Base-by-base conservation (phyloP, 2,329 filamentous ascomycete genomes). In the Akanthomyces muscarius region DNA sequence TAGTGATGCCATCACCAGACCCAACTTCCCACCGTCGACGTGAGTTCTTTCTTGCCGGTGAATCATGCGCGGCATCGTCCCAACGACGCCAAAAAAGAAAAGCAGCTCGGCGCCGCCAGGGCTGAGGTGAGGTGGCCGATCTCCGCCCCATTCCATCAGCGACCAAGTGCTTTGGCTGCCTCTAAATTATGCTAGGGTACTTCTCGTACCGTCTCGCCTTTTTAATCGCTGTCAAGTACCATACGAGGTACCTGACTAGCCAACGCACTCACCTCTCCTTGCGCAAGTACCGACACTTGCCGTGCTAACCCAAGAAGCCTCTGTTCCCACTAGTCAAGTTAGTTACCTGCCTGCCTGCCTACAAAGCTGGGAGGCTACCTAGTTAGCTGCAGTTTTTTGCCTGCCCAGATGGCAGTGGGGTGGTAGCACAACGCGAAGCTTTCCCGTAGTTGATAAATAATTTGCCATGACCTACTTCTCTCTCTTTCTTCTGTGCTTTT, bases 381-480 rank as follows among this genome's bases (percentile, higher is more conserved):
- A 21, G 21, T 21, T 52, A 44, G 14, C 52, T 38, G 51, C 21
- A 23, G 25, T 54, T 33, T 41, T 33, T 61, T 61, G 58, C 58
- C 58, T 61, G 58, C 58, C 58, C 58, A 47, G 58, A 42, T 36
- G 23, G 38, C 23, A n/a, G 58, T 38, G 47, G 57, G 58, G 58
- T 38, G 58, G 58, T 61, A 23, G 30, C 50, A 61, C 58, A 54
- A 21, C 36, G n/a, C 45, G 36, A 54, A 61, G 58, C 50, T 47
- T 61, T 28, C 58, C 58, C 42, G 58, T 44, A 23, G 50, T 56
- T 56, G 54, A 45, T 61, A 61, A 61, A 61, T 61, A 53, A 45
- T 61, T 44, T 38, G 50, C 58, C 50, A 30, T 61, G 11, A 10
- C 51, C 50, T 36, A 14, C 30, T 28, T 36, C 25, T 42, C 28